These are phyloP conservation scores for Noccaea caerulescens DNA, from an alignment of 345 rosid genomes.

Conservation along the genomic window DNA sequence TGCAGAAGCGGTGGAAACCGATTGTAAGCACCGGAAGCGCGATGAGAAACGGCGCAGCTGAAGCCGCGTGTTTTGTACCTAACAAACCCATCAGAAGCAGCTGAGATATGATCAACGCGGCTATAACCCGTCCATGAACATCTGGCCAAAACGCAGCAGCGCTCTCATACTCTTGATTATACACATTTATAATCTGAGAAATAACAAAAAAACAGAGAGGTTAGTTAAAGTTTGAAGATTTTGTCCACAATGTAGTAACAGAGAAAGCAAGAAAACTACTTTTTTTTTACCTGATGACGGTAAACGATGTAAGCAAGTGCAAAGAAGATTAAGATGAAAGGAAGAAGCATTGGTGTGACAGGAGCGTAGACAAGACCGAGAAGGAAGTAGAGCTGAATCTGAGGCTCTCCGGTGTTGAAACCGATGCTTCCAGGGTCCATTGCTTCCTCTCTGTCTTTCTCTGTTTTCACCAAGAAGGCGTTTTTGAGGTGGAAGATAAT, in stretches of 20 bases:
- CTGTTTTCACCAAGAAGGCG: slow-evolving; percentile 88
- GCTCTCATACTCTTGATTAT: slow-evolving; percentile 89
- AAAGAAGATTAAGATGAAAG: slow-evolving; percentile 84
- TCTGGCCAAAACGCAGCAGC: slow-evolving; percentile 96
- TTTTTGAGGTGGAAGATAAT: slow-evolving; percentile 88
- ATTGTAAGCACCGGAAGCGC: slow-evolving; percentile 79
- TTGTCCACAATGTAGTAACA: background rate
- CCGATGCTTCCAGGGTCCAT: slow-evolving; percentile 94
- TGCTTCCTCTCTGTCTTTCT: slow-evolving; percentile 90
- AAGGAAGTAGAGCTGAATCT: slow-evolving; percentile 84
- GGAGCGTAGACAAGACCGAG: slow-evolving; percentile 90
- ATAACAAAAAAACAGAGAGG: background rate
- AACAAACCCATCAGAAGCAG: slow-evolving; percentile 76
- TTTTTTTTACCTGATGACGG: slow-evolving; percentile 79
- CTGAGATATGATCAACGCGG: slow-evolving; percentile 77
- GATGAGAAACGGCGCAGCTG: slow-evolving; percentile 71
- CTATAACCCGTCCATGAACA: slow-evolving; percentile 75
- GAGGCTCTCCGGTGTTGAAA: slow-evolving; percentile 92
- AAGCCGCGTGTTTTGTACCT: slow-evolving; percentile 61
- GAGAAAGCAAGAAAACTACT: background rate
- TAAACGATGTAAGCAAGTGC: slow-evolving; percentile 76
- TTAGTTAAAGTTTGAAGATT: background rate
- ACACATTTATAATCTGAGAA: slow-evolving; percentile 81
- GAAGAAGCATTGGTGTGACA: slow-evolving; percentile 81
- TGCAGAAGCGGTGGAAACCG: slow-evolving; percentile 66